Evolutionary conservation across 192 early-diverging fungal species (phyloP), one percentile per base, ranked within the genome.

Genomic region (Tieghemiomyces parasiticus): DNA sequence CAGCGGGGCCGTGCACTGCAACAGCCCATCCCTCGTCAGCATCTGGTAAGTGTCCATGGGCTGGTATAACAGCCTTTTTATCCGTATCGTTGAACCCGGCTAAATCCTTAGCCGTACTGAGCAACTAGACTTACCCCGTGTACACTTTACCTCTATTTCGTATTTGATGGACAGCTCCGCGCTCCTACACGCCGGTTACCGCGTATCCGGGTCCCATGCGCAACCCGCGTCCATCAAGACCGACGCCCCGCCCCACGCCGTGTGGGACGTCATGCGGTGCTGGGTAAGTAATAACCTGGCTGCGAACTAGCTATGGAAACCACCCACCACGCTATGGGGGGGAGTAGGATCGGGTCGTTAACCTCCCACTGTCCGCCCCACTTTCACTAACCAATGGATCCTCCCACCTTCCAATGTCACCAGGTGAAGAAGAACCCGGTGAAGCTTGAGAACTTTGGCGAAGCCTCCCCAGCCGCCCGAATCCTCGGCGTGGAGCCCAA

Each of bases 181-280:
- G 3, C 62, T 99, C 31, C 78, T 95, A n/a, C 88, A 96, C 65
- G 80, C 83, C 30, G 91, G 90, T 9, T 96, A 89, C 74, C 76
- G 82, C 54, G 88, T 92, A 3, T 95, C 93, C 9, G 74, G 81
- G 22, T 85, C 89, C 12, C 97, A 99, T 72, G 84, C 87, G 56
- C 54, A 67, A 8, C 74, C 83, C 32, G 78, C 75, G 29, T 82
- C 89, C 1, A 77, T 99, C 65, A 99, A 99, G 69, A 99, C 95
- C 2, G 73, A 94, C 63, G 97, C 95, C 0, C 92, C 92, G 28
- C 61, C 80, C 20, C 56, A 68, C 8, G 83, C 91, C 10, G 60
- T 99, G 22, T 99, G 97, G 97, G 95, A 97, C 68, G 70, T 96
- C 28, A 79, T 99, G 71, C 74, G 90, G 35, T 72, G 71, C 9